Conservation (phyloP, 805 yeast species). For the Spathaspora gorwiae region DNA sequence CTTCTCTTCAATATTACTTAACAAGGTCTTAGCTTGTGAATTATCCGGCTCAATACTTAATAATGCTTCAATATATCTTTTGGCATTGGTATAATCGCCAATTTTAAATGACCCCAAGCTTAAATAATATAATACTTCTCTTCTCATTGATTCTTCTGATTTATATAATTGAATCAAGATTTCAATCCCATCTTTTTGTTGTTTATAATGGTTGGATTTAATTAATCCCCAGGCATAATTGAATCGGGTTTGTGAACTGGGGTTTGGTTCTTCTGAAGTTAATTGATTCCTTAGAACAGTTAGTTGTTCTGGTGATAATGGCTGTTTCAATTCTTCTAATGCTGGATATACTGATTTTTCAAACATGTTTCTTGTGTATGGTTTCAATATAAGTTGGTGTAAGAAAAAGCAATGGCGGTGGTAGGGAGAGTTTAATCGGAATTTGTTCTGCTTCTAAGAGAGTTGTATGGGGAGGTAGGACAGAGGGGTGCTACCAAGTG, state of each 20-base stretch:
- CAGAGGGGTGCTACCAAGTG: too few relatives aligned
- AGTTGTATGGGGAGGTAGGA: too few relatives aligned
- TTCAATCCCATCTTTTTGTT: slow-evolving; percentile 76
- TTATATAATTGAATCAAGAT: slow-evolving; percentile 67
- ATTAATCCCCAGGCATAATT: slow-evolving; percentile 96
- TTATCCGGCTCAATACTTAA: slow-evolving; percentile 80
- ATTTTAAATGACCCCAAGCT: slow-evolving; percentile 84
- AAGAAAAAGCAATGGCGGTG: too few relatives aligned
- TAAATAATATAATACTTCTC: slow-evolving; percentile 86
- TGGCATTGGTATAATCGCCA: slow-evolving; percentile 82
- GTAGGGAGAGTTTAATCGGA: too few relatives aligned
- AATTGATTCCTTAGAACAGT: slow-evolving; percentile 74
- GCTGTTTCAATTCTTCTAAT: slow-evolving; percentile 39
- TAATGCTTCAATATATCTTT: slow-evolving; percentile 77
- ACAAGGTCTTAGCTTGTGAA: slow-evolving; percentile 66
- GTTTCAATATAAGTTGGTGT: too few relatives aligned
- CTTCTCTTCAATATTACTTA: slow-evolving; percentile 75
- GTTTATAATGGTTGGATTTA: slow-evolving; percentile 56
- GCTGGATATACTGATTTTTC: slow-evolving; percentile 29
- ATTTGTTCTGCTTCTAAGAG: too few relatives aligned
- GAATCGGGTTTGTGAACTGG: slow-evolving; percentile 79
- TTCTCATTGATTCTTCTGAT: slow-evolving; percentile 74
- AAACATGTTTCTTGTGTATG: not conserved
- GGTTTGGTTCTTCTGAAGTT: slow-evolving; percentile 72
- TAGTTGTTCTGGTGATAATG: slow-evolving; percentile 71